These are phyloP conservation scores for Apophysomyces sp. DNA, from an alignment of 371 early-diverging fungal species.

Conservation along the genomic window DNA sequence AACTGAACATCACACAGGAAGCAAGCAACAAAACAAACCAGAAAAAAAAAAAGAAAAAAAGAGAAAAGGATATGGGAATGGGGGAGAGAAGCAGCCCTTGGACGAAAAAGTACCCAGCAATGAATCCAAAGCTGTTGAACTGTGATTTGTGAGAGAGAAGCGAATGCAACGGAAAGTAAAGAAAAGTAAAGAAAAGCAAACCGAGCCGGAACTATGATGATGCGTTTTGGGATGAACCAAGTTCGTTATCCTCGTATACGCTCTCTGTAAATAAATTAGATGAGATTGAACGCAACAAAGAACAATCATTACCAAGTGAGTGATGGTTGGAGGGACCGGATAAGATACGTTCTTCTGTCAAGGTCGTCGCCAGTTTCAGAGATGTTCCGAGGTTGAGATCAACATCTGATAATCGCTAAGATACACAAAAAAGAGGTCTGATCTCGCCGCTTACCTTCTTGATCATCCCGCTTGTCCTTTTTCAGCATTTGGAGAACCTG, in stretches of 20 bases:
- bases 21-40: not conserved
- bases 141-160: not conserved
- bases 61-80: not conserved
- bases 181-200: not conserved
- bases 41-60: conserved; percentile 1
- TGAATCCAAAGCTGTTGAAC: no score
- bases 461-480: not conserved
- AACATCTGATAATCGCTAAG: not conserved
- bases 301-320: not conserved
- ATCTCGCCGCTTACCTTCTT: not conserved
- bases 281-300: not conserved
- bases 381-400: not conserved
- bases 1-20: not conserved
- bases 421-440: not conserved
- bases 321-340: not conserved
- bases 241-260: not conserved
- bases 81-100: not conserved
- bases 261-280: not conserved
- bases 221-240: not conserved
- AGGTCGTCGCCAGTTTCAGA: not conserved
- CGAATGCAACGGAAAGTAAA: not conserved
- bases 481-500: conserved; percentile 1
- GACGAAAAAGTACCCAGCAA: no score
- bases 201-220: not conserved
- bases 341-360: not conserved